Conservation (phyloP, 148 eudicot genomes). For the Chenopodium album region DNA sequence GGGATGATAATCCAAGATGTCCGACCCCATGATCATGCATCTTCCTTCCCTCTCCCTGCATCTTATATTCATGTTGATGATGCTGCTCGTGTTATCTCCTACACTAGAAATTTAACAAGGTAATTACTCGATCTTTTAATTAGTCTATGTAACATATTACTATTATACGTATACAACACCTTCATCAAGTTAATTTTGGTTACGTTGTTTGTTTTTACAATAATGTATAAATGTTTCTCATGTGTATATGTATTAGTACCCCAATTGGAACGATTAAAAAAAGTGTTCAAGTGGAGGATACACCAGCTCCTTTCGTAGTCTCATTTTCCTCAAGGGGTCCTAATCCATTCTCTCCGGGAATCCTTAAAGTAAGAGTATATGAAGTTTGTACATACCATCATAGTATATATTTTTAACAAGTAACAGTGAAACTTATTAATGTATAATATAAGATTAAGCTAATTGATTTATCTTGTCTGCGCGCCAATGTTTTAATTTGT, state of each 20-base stretch:
- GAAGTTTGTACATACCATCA: too few relatives aligned
- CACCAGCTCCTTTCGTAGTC: conserved; percentile 28
- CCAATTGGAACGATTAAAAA: conserved; percentile 30
- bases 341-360: conserved; percentile 19
- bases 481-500: not conserved
- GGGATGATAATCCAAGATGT: conserved; percentile 32
- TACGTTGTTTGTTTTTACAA: too few relatives aligned
- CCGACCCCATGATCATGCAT: not conserved
- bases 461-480: not conserved
- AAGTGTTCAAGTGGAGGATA: conserved; percentile 20
- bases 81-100: conserved; percentile 21
- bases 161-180: not conserved
- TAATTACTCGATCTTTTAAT: not conserved
- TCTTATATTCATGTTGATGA: conserved; percentile 25
- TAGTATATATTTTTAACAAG: too few relatives aligned
- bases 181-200: not conserved
- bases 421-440: too few relatives aligned
- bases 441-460: not conserved
- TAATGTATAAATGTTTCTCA: too few relatives aligned
- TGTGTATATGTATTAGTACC: not conserved
- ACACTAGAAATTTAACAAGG: conserved; percentile 31
- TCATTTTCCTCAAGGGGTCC: conserved; percentile 43
- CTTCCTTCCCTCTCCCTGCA: conserved; percentile 30
- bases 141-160: too few relatives aligned
- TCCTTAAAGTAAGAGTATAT: conserved; percentile 28